A percentile compares a stretch with the other conserved stretches of the same genome.
These are phyloP conservation scores for Sarcodon sp. DNA, from an alignment of 768 basidiomycete species.

Conservation along the genomic window DNA sequence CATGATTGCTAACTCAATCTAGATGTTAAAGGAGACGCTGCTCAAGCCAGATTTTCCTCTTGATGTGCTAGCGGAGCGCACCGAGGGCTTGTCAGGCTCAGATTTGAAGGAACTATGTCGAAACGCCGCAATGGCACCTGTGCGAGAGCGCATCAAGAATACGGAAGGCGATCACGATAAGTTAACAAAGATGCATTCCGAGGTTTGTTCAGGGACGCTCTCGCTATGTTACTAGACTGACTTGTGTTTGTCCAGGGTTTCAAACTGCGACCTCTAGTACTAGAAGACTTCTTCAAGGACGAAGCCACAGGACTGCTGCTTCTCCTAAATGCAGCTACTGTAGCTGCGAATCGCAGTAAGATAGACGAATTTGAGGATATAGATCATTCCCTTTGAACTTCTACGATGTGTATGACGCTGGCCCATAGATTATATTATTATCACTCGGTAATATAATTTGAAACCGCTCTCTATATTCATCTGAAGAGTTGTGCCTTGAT, in stretches of 20 bases:
- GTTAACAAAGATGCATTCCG: constrained; percentile 26
- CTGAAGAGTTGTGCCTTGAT: no score
- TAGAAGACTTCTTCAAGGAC: constrained; percentile 53
- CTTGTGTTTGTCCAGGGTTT: constrained; percentile 45
- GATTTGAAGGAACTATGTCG: constrained; percentile 89
- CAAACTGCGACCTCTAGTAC: constrained; percentile 53
- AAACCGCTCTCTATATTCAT: no score
- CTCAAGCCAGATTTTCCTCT: constrained; percentile 53
- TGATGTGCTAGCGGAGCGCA: constrained; percentile 45
- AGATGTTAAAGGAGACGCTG: constrained; percentile 81
- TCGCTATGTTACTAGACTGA: not conserved
- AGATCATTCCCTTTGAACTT: no score
- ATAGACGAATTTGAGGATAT: not conserved
- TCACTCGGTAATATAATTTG: no score
- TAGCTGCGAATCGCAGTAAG: not conserved
- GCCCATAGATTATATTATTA: no score
- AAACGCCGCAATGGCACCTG: constrained; percentile 87
- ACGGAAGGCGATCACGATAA: constrained; percentile 33
- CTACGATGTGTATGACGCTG: no score
- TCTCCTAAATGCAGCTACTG: not conserved
- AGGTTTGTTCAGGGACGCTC: constrained; percentile 21
- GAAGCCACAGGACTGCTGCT: constrained; percentile 17
- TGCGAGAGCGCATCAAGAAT: constrained; percentile 69
- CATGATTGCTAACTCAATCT: not conserved
- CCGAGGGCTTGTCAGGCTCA: constrained; percentile 76